Evolutionary conservation across 1,284 basidiomycete genomes (phyloP), one percentile per base, ranked within the genome.

Genomic region (Coriolopsis trogii): DNA sequence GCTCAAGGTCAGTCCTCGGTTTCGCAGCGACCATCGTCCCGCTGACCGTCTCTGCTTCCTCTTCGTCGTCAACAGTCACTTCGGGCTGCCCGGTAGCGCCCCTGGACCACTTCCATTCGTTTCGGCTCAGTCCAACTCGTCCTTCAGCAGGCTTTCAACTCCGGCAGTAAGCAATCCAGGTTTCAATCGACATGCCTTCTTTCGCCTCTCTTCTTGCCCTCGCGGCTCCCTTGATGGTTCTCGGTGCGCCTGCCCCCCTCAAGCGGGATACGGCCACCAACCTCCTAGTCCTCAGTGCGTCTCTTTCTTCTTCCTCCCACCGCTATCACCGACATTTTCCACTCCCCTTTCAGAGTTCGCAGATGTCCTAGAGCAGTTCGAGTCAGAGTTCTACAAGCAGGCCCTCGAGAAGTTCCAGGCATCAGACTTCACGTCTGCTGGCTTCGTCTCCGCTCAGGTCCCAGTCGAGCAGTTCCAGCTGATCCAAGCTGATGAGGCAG

Each of bases 1-100:
- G 53, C 57, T 51, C 43, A 54, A 58, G 50, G 55, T 48, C 28
- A 16, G 51, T 59, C 44, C 33, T 37, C 38, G 24, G 46, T 20
- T 30, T 21, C 26, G 5, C 23, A 18, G 6, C 33, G 42, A 36
- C 24, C 34, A 40, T 33, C 42, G 30, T 24, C 30, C 37, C 44
- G 24, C 43, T 41, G 10, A 39, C 42, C 23, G 30, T 3, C 39
- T 10, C 34, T 43, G 16, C 24, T 25, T 41, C 23, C 34, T 41
- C 36, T 41, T n/a, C n/a, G n/a, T n/a, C n/a, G n/a, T n/a, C n/a
- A n/a, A n/a, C n/a, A 66, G 64, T 58, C 61, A 63, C 72, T 76
- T 75, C 64, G 81, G 83, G 81, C 78, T 82, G 84, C 84, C 83
- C 73, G 83, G 84, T 77, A 73, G 84, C 83, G 76, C 78, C 80